Base-by-base conservation (phyloP, 2,329 filamentous ascomycete genomes). In the Trichophyton simii region DNA sequence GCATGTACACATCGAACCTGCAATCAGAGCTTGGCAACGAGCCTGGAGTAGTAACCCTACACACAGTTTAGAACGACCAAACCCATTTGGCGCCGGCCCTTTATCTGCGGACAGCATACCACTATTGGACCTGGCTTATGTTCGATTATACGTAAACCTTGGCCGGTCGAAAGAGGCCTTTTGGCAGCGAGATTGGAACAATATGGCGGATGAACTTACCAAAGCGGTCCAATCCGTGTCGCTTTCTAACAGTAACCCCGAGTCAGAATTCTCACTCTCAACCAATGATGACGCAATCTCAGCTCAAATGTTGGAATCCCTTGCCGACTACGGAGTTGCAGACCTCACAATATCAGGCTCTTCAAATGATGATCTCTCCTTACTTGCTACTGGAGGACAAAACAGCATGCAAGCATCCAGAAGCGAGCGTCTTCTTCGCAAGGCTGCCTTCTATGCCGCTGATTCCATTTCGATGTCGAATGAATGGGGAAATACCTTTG, bases 1-100 rank as follows among this genome's bases (percentile, higher is more conserved):
- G 91, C 91, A 96, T 72, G 84, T 88, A 1, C 91, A 96, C 69
- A 95, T 97, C 62, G 91, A 96, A 72, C 92, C 92, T 9, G 92
- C 92, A 1, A 78, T 99, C 64, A 88, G 91, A 72, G 91, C 92
- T 6, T 99, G 94, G 94, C 90, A 96, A 75, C 83, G 87, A 55
- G 91, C 91, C 0, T 97, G 92, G 92, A 85, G 87, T 48, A 88
- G 85, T 68, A 95, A 94, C 70, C 87, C 89, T 1, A 83, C 88
- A 50, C 91, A 96, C 72, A 91, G 86, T 67, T 76, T 94, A 3
- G 88, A 95, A 71, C 82, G 89, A 59, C 90, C 90, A 0, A 95
- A 94, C 71, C 89, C 89, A 0, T 92, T 85, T 68, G 90, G 87
- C 3, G 79, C 85, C 63, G 88, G 90, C 0, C 89, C 92, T 1